These are phyloP conservation scores for Cryptococcus sp. DNA, from an alignment of 1,284 basidiomycete species.

Conservation along the genomic window DNA sequence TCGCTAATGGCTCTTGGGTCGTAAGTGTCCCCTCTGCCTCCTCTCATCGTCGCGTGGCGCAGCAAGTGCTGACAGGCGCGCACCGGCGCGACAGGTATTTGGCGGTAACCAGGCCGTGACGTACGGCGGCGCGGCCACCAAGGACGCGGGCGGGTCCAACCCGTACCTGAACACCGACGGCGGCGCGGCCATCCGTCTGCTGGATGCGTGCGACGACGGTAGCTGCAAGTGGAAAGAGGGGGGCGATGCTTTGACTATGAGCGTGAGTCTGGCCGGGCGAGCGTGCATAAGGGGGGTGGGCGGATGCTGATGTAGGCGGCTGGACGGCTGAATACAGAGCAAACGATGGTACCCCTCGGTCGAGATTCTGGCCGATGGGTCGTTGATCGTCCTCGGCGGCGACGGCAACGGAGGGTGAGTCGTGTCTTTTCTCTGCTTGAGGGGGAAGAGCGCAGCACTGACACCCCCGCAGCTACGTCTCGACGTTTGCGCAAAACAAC, in stretches of 20 bases:
- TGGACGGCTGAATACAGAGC: constrained; percentile 10
- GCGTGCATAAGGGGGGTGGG: background rate
- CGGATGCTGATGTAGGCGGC: background rate
- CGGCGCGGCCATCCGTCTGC: constrained; percentile 57
- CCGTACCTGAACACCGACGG: constrained; percentile 62
- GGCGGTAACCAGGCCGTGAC: constrained; percentile 70
- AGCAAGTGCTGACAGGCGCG: background rate
- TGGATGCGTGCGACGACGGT: constrained; percentile 68
- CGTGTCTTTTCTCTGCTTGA: constrained; percentile 7
- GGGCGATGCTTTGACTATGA: constrained; percentile 48
- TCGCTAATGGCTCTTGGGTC: constrained; percentile 54
- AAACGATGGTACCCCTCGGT: constrained; percentile 76
- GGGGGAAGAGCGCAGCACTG: constrained; percentile 38
- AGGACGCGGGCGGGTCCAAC: constrained; percentile 34
- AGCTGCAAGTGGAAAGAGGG: constrained; percentile 63
- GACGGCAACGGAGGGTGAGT: constrained; percentile 47
- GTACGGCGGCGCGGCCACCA: constrained; percentile 57
- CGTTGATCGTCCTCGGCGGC: constrained; percentile 54
- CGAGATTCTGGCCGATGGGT: constrained; percentile 53
- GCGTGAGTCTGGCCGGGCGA: constrained; percentile 57
- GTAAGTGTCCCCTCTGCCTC: background rate
- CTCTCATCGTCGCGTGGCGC: background rate
- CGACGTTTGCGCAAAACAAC: constrained; percentile 67
- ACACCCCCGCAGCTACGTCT: constrained; percentile 61
- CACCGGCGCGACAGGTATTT: constrained; percentile 23